Evolutionary conservation across 2,329 filamentous ascomycete genomes (phyloP).

Genomic region (Gnomoniopsis smithogilvyi): DNA sequence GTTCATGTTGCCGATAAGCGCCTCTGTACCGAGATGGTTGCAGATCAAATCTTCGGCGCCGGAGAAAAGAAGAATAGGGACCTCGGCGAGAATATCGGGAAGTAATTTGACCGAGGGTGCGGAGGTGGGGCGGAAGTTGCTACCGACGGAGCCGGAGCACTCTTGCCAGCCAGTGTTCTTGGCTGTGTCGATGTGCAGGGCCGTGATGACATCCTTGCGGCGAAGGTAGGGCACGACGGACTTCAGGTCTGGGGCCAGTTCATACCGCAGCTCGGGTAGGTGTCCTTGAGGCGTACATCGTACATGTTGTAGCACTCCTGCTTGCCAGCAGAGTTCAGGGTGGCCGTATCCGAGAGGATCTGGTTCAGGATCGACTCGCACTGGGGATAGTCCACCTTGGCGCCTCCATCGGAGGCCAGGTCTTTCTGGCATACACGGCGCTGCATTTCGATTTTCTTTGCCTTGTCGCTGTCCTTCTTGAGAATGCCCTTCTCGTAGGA

Average conservation of each 20-base stretch:
- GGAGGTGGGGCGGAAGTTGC: conserved; percentile 69
- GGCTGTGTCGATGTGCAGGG: conserved; percentile 77
- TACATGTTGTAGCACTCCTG: conserved; percentile 89
- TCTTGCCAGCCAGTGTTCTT: conserved; percentile 90
- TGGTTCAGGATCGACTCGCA: conserved; percentile 78
- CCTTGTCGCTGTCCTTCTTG: conserved; percentile 59
- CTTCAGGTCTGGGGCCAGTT: conserved; percentile 91
- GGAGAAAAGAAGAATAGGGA: conserved; percentile 85
- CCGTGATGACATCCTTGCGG: conserved; percentile 70
- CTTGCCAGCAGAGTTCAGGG: conserved; percentile 44
- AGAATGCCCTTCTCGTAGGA: conserved; percentile 75
- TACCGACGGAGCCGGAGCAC: conserved; percentile 76
- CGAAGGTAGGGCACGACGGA: conserved; percentile 81
- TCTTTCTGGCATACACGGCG: conserved; percentile 67
- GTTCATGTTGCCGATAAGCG: conserved; percentile 81
- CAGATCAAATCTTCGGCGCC: conserved; percentile 94
- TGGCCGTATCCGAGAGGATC: conserved; percentile 65
- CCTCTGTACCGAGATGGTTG: conserved; percentile 93
- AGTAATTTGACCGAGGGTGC: conserved; percentile 71
- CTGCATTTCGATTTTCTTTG: conserved; percentile 64
- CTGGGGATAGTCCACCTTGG: conserved; percentile 61
- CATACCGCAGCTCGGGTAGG: conserved; percentile 85
- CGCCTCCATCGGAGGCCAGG: conserved; percentile 42
- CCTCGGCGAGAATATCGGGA: conserved; percentile 71
- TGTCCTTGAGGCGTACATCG: conserved; percentile 81